phyloP scores from a whole-genome alignment of 257 asterid species.

The Lycium barbarum region DNA sequence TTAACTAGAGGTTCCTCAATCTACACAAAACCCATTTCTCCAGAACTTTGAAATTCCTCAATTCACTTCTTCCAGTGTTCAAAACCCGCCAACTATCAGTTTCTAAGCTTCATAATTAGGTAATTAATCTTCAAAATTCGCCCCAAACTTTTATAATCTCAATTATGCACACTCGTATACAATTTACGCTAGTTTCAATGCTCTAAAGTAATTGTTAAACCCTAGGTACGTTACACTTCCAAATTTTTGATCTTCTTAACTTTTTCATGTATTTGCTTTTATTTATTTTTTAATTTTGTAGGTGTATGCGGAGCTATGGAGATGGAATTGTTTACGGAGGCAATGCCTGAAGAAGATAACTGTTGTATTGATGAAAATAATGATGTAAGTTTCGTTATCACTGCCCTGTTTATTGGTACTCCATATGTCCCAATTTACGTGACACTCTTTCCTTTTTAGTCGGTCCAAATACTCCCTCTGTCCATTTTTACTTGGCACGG shows the following conservation, averaged over 20 bases:
- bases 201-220: neutral
- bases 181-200: neutral
- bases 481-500: too few species aligned
- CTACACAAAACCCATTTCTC: neutral
- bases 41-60: neutral
- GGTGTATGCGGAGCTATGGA: constrained; percentile 66
- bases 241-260: neutral
- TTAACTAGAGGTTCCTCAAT: neutral
- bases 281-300: constrained; percentile 23
- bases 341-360: constrained; percentile 64
- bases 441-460: too few species aligned
- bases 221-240: neutral
- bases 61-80: neutral
- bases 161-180: neutral
- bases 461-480: too few species aligned
- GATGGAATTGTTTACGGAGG: constrained; percentile 71
- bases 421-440: too few species aligned
- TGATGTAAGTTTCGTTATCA: constrained; percentile 53
- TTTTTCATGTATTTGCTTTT: constrained; percentile 3
- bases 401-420: neutral
- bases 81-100: neutral
- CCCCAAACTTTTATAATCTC: neutral
- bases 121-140: neutral
- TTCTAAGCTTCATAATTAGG: neutral
- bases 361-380: constrained; percentile 57